These are phyloP conservation scores for Pichia sp. DNA, from an alignment of 1,139 yeast species.

Conservation along the genomic window DNA sequence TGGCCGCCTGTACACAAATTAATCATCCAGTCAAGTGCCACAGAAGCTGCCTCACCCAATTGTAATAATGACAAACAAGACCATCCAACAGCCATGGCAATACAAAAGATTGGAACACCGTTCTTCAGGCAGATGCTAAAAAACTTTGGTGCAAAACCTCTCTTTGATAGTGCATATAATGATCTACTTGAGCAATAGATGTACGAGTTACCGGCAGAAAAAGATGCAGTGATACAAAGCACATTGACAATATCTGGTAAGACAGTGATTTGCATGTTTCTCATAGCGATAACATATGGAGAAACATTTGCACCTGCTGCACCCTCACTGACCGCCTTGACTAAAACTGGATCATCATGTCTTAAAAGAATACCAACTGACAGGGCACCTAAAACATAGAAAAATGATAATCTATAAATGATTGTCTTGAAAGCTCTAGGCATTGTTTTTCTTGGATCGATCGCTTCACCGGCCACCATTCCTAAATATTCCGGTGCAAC, in stretches of 20 bases:
- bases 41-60: slow-evolving; percentile 37
- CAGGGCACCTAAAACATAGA: slow-evolving; percentile 34
- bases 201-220: slow-evolving; percentile 39
- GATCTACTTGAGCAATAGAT: slow-evolving; percentile 37
- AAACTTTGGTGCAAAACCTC: slow-evolving; percentile 36
- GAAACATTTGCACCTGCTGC: slow-evolving; percentile 29
- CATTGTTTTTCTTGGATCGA: slow-evolving; percentile 44
- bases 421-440: slow-evolving; percentile 41
- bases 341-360: slow-evolving; percentile 22
- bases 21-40: slow-evolving; percentile 46
- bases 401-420: slow-evolving; percentile 32
- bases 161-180: slow-evolving; percentile 35
- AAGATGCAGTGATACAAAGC: slow-evolving; percentile 34
- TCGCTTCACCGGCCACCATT: slow-evolving; percentile 49
- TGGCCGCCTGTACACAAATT: slow-evolving; percentile 49
- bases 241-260: slow-evolving; percentile 35
- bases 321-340: slow-evolving; percentile 20
- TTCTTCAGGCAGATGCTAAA: slow-evolving; percentile 32
- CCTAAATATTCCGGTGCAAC: slow-evolving; percentile 54
- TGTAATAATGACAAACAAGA: slow-evolving; percentile 38
- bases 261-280: slow-evolving; percentile 24
- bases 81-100: slow-evolving; percentile 33
- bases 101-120: slow-evolving; percentile 34
- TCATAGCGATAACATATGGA: slow-evolving; percentile 28
- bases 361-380: slow-evolving; percentile 26